phyloP scores from a whole-genome alignment of 2,329 filamentous ascomycete species.

The Exserohilum turcica region DNA sequence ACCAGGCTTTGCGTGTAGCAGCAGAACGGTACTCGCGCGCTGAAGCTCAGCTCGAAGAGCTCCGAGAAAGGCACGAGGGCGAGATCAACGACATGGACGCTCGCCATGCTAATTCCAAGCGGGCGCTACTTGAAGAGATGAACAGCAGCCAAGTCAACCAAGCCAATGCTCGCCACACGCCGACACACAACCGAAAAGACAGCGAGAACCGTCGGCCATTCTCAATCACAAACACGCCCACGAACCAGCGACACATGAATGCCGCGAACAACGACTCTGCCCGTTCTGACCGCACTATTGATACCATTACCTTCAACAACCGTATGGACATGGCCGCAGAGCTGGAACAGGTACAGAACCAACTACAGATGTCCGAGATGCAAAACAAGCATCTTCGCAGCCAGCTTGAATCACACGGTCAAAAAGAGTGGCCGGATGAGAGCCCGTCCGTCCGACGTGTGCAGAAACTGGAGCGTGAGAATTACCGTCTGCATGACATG shows the following conservation, averaged over 20 bases:
- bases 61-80: constrained; percentile 75
- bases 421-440: constrained; percentile 70
- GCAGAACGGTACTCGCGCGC: constrained; percentile 80
- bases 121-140: constrained; percentile 84
- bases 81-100: constrained; percentile 69
- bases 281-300: constrained; percentile 82
- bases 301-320: constrained; percentile 82
- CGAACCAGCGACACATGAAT: constrained; percentile 67
- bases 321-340: constrained; percentile 90
- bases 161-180: constrained; percentile 62
- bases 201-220: constrained; percentile 66
- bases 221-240: constrained; percentile 79
- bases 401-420: constrained; percentile 74
- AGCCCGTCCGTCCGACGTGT: constrained; percentile 80
- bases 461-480: constrained; percentile 90
- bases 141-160: constrained; percentile 76
- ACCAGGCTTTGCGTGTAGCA: constrained; percentile 83
- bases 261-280: constrained; percentile 75
- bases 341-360: constrained; percentile 89
- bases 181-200: constrained; percentile 68
- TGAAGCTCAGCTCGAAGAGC: constrained; percentile 78
- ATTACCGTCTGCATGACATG: constrained; percentile 89
- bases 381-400: constrained; percentile 90
- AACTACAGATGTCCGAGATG: constrained; percentile 92
- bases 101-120: constrained; percentile 66